Conservation (phyloP, 768 basidiomycete species). For the Tylopilus sp. region DNA sequence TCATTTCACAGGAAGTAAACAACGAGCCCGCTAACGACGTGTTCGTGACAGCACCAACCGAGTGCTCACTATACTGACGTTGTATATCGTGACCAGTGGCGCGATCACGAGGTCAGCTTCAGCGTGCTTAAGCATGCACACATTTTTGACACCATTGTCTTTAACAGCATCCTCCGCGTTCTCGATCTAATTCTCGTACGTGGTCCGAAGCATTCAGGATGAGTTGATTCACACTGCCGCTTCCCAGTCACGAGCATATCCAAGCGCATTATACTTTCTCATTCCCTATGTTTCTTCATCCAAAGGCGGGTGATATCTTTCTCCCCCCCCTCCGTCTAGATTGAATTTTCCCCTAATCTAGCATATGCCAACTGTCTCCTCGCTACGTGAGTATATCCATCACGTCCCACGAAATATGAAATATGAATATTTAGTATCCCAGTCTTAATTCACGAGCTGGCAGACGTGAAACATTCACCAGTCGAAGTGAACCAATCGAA, state of each 20-base stretch:
- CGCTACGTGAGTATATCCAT: background rate
- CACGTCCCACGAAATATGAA: background rate
- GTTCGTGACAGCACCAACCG: background rate
- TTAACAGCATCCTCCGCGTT: background rate
- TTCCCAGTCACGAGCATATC: background rate
- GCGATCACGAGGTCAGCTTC: background rate
- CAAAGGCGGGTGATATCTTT: background rate
- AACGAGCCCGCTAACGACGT: background rate
- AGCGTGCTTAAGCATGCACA: background rate
- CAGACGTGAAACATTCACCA: background rate
- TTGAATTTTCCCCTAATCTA: background rate
- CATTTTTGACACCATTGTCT: background rate
- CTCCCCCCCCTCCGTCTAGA: background rate
- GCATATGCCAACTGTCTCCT: background rate
- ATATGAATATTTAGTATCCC: background rate
- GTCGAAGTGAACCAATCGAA: background rate
- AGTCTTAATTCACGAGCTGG: slow-evolving; percentile 1
- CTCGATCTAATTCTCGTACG: slow-evolving; percentile 2
- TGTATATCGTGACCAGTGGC: slow-evolving; percentile 3
- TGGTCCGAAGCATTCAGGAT: background rate
- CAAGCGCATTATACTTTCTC: background rate
- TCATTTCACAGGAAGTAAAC: background rate
- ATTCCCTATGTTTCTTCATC: slow-evolving; percentile 3
- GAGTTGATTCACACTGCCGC: background rate
- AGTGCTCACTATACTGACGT: background rate